A percentile compares a stretch with the other conserved stretches of the same genome.
phyloP scores from a whole-genome alignment of 2,329 filamentous ascomycete genomes.

The Nigrospora oryzae region DNA sequence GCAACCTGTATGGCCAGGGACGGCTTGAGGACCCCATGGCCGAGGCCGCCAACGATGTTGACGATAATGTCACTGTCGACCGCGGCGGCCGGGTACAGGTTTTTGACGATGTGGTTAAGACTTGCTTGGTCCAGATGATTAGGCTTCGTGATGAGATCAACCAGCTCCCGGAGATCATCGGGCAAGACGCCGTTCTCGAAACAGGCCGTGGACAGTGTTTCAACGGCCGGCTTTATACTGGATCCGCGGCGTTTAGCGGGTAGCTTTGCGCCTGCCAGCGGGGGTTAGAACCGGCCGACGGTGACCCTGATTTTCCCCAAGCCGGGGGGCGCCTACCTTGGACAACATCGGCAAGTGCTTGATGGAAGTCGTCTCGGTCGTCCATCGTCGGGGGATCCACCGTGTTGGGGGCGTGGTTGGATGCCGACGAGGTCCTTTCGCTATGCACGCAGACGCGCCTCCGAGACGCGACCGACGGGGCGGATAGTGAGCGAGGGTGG shows the following conservation, averaged over 20 bases:
- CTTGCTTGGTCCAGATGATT: slow-evolving; percentile 71
- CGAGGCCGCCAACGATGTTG: slow-evolving; percentile 63
- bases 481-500: too few relatives aligned
- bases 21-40: slow-evolving; percentile 69
- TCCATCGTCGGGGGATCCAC: background rate
- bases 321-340: background rate
- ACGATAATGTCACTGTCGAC: slow-evolving; percentile 55
- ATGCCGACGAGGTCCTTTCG: too few relatives aligned
- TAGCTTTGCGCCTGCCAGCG: slow-evolving; percentile 41
- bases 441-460: too few relatives aligned
- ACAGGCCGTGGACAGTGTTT: slow-evolving; percentile 52
- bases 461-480: too few relatives aligned
- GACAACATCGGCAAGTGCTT: background rate
- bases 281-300: background rate
- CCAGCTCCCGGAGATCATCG: slow-evolving; percentile 49
- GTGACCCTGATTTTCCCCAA: background rate
- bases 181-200: slow-evolving; percentile 62
- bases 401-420: too few relatives aligned
- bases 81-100: slow-evolving; percentile 63
- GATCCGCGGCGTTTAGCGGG: slow-evolving; percentile 58
- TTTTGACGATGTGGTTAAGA: slow-evolving; percentile 59
- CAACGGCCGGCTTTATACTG: slow-evolving; percentile 55
- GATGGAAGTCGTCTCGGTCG: background rate
- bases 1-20: slow-evolving; percentile 61
- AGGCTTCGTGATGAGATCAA: slow-evolving; percentile 58